These are phyloP conservation scores for Stentor coeruleus DNA, from an alignment of 73 alveolate species.

Conservation along the genomic window DNA sequence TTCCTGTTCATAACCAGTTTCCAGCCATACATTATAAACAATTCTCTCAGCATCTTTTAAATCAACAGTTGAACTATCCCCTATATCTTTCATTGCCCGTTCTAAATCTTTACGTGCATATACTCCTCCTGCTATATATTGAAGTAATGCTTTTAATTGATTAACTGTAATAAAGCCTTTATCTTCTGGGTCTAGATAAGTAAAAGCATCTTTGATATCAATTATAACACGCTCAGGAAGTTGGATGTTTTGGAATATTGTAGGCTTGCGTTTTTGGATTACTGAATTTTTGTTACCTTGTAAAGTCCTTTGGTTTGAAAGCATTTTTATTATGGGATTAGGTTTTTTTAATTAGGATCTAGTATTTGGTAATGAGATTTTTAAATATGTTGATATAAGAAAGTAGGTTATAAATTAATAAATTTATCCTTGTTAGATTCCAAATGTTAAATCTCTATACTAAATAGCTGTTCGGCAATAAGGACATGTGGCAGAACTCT, in stretches of 20 bases:
- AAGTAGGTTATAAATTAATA: too few species aligned
- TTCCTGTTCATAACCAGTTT: constrained; percentile 16
- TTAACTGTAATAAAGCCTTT: not conserved
- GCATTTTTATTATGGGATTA: too few species aligned
- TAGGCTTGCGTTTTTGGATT: not conserved
- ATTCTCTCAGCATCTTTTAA: constrained; percentile 18
- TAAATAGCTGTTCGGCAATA: not conserved
- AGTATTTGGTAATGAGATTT: too few species aligned
- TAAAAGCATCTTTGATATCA: constrained; percentile 21
- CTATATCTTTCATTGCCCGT: not conserved
- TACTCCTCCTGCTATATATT: constrained; percentile 1
- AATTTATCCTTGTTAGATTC: too few species aligned
- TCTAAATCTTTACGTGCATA: constrained; percentile 7
- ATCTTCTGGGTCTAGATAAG: not conserved
- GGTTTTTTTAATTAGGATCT: too few species aligned
- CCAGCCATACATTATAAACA: not conserved
- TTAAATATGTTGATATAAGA: too few species aligned
- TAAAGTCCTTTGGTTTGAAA: not conserved
- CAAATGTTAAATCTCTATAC: too few species aligned
- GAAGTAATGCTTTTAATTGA: not conserved
- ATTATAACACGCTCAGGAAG: constrained; percentile 8
- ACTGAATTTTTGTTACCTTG: not conserved
- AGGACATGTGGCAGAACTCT: not conserved
- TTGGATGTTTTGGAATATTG: not conserved
- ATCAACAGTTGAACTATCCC: not conserved